Percentiles rank a stretch among this genome's conserved stretches.
Evolutionary conservation across 139 green algal genomes (phyloP).

Genomic region (Trebouxia sp.): DNA sequence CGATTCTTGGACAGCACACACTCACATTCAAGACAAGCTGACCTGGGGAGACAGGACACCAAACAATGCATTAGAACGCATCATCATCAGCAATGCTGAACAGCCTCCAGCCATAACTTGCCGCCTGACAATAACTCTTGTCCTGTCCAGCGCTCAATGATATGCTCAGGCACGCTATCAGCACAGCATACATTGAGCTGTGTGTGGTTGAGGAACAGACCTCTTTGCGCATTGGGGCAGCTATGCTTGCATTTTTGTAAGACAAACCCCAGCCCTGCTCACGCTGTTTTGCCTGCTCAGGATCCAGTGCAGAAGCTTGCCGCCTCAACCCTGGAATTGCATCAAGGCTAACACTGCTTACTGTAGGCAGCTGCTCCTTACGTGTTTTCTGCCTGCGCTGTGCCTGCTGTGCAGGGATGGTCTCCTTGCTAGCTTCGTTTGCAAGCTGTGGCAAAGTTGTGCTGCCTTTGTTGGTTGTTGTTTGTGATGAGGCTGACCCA

Average conservation of each 20-base stretch:
- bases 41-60: no score
- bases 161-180: no score
- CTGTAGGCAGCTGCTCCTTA: conserved; percentile 5
- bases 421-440: neutral
- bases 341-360: conserved; percentile 5
- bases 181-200: no score
- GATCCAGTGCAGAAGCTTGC: conserved; percentile 3
- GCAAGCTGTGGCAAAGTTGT: no score
- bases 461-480: neutral
- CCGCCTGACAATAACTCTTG: no score
- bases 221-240: neutral
- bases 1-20: no score
- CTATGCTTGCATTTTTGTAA: neutral
- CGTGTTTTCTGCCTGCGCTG: neutral
- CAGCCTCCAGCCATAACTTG: no score
- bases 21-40: no score
- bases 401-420: neutral
- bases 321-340: neutral
- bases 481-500: neutral
- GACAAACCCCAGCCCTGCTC: conserved; percentile 4
- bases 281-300: conserved; percentile 4
- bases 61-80: no score
- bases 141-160: no score
- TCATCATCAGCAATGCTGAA: no score
- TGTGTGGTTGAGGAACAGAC: no score